These are phyloP conservation scores for Dryas octopetala DNA, from an alignment of 306 rosid species.

Conservation along the genomic window DNA sequence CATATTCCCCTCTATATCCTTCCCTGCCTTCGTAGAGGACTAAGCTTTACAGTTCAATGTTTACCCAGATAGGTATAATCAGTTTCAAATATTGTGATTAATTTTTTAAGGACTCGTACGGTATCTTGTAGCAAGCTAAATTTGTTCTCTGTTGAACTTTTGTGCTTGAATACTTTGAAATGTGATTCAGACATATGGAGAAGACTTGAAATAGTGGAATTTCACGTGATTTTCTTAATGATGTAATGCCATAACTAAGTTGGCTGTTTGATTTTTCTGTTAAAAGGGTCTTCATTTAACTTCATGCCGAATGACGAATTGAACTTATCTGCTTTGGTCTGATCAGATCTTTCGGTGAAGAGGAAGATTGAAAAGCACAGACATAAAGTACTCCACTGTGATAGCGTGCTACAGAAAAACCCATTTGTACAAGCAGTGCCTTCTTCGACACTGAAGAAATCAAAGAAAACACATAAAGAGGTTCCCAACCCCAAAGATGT, in stretches of 20 bases:
- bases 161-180: not conserved
- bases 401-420: constrained; percentile 69
- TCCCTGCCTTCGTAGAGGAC: too few species aligned
- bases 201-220: not conserved
- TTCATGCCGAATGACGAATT: not conserved
- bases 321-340: constrained; percentile 5
- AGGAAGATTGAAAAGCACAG: constrained; percentile 86
- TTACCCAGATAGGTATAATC: too few species aligned
- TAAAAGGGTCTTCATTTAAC: not conserved
- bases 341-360: constrained; percentile 74
- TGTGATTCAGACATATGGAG: not conserved
- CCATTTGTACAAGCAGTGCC: constrained; percentile 74
- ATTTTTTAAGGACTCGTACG: not conserved
- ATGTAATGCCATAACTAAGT: not conserved
- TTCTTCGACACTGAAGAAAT: constrained; percentile 65
- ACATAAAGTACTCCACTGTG: constrained; percentile 66
- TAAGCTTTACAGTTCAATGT: too few species aligned
- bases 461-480: constrained; percentile 42
- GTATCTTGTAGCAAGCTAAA: not conserved
- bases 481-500: constrained; percentile 26
- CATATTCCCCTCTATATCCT: not conserved
- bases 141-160: not conserved
- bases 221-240: not conserved
- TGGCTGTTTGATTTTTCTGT: not conserved
- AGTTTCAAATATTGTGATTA: not conserved